A percentile compares a stretch with the other conserved stretches of the same genome.
phyloP scores from a whole-genome alignment of 441 rosid species.

The Manihot esculenta region DNA sequence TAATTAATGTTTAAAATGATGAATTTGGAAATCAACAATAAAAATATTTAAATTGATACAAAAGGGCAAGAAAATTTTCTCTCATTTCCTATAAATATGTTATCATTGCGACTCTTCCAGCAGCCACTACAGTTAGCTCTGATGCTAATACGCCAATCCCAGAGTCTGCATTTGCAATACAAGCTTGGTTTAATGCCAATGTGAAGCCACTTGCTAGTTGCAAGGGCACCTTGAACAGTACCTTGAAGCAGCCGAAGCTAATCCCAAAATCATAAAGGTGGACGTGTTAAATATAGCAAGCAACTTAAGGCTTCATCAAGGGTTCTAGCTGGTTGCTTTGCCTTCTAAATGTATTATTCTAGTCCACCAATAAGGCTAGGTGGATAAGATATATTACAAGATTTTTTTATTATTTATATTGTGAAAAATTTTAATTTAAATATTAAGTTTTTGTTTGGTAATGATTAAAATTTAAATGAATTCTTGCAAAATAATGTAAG shows the following conservation, averaged over 20 bases:
- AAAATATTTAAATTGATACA: not conserved
- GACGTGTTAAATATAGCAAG: constrained; percentile 43
- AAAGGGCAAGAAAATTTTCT: not conserved
- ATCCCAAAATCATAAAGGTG: constrained; percentile 32
- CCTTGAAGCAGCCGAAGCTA: constrained; percentile 33
- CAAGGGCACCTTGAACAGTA: constrained; percentile 31
- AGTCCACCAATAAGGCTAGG: too few relatives aligned
- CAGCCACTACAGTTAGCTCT: not conserved
- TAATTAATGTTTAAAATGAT: too few relatives aligned
- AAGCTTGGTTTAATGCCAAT: not conserved
- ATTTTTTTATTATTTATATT: too few relatives aligned
- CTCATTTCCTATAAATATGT: not conserved
- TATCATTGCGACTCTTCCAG: not conserved
- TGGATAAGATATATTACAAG: too few relatives aligned
- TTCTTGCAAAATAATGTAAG: too few relatives aligned
- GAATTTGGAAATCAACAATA: too few relatives aligned
- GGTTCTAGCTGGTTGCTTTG: constrained; percentile 73
- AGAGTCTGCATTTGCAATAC: not conserved
- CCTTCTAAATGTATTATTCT: too few relatives aligned
- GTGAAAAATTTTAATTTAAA: too few relatives aligned
- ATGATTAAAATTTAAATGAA: too few relatives aligned
- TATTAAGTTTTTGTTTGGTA: too few relatives aligned
- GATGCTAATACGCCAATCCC: not conserved
- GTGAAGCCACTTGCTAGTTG: constrained; percentile 16
- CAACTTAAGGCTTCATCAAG: constrained; percentile 41